A percentile compares a stretch with the other conserved stretches of the same genome.
Evolutionary conservation across 768 basidiomycete genomes (phyloP).

Genomic region (Mycena floridula): DNA sequence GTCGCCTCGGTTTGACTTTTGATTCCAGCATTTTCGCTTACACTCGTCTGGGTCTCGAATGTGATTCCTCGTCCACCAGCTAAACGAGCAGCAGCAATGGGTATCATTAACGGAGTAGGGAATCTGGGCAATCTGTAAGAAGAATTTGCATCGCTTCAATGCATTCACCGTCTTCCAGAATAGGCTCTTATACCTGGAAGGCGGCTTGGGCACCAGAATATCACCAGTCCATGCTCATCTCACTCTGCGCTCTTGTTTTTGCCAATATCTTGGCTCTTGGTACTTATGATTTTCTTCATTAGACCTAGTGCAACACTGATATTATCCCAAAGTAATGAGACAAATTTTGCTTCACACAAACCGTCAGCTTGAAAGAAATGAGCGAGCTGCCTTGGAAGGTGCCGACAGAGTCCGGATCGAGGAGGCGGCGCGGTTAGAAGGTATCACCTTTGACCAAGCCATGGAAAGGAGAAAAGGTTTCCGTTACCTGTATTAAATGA

Average conservation of each 20-base stretch:
- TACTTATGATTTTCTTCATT: not conserved
- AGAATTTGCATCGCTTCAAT: not conserved
- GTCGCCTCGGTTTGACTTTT: not conserved
- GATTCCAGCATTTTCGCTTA: slow-evolving; percentile 32
- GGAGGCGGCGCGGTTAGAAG: slow-evolving; percentile 54
- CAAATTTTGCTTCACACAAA: slow-evolving; percentile 48
- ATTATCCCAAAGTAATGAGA: slow-evolving; percentile 28
- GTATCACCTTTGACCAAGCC: slow-evolving; percentile 54
- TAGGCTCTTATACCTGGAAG: slow-evolving; percentile 33
- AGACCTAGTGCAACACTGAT: not conserved
- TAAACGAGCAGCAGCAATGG: slow-evolving; percentile 33
- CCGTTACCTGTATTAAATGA: slow-evolving; percentile 52
- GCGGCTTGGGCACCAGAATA: slow-evolving; percentile 35
- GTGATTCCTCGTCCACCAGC: slow-evolving; percentile 39
- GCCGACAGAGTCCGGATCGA: slow-evolving; percentile 45
- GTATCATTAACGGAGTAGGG: slow-evolving; percentile 38
- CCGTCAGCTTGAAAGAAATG: slow-evolving; percentile 41
- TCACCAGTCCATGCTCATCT: slow-evolving; percentile 36
- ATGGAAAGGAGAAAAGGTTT: slow-evolving; percentile 50
- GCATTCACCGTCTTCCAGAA: slow-evolving; percentile 21
- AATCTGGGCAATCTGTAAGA: slow-evolving; percentile 35
- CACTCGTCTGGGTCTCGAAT: slow-evolving; percentile 42
- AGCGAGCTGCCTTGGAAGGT: slow-evolving; percentile 34
- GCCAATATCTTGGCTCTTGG: slow-evolving; percentile 23
- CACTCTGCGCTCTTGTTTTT: slow-evolving; percentile 24